Percentiles rank a stretch among this genome's conserved stretches.
Evolutionary conservation across 306 rosid genomes (phyloP).

Genomic region (Macrotyloma uniflorum): DNA sequence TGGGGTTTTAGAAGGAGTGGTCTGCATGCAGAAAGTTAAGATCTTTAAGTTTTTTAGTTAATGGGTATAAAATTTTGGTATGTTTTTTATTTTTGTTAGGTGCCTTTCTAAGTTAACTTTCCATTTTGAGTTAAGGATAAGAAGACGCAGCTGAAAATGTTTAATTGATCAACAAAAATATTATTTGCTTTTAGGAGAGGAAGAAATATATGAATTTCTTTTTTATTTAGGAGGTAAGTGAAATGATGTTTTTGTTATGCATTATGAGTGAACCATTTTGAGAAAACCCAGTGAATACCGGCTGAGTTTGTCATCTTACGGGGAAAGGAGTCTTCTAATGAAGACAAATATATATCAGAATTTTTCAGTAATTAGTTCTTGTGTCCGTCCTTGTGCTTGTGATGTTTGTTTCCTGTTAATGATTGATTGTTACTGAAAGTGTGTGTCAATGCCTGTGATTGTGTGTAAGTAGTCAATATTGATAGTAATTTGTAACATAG

Average conservation of each 20-base stretch:
- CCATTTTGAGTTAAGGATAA: neutral
- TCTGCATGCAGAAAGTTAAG: conserved; percentile 6
- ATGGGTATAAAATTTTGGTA: neutral
- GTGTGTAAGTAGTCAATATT: neutral
- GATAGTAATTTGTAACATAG: too few species aligned
- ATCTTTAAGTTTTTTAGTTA: conserved; percentile 9
- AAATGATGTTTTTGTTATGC: too few species aligned
- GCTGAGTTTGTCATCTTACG: neutral
- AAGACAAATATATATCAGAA: neutral
- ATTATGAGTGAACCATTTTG: neutral
- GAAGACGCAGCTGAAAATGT: neutral
- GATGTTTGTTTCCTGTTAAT: conserved; percentile 3
- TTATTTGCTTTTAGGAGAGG: too few species aligned
- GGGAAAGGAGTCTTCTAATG: neutral
- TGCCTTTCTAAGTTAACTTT: neutral
- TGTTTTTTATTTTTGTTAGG: neutral
- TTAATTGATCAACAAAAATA: neutral
- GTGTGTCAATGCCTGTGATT: neutral
- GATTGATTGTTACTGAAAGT: neutral
- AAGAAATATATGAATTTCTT: too few species aligned
- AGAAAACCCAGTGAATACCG: neutral
- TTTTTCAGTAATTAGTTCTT: neutral
- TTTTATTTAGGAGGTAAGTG: neutral
- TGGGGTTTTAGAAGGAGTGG: neutral
- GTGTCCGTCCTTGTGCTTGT: neutral